Evolutionary conservation across 768 basidiomycete species (phyloP), one percentile per base, ranked within the genome.

Genomic region (Chalciporus piperatus): DNA sequence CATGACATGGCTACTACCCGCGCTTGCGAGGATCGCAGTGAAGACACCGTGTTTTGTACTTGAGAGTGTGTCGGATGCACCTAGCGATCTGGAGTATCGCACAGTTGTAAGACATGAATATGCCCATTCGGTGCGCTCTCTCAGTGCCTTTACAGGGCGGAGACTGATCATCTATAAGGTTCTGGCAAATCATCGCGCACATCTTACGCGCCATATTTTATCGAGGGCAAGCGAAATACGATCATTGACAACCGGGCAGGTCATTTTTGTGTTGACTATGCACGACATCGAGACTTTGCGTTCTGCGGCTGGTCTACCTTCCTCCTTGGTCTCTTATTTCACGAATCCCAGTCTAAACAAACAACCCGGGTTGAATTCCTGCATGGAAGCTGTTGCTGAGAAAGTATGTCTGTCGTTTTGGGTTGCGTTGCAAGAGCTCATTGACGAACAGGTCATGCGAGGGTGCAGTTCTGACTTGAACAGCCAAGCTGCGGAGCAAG

Each of bases 51-150:
- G 83, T 3, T 77, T 95, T 59, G 85, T 98, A 10, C 70, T 87
- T 25, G 96, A 97, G 65, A 83, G 82, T 52, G 81, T 89, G 0
- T 82, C 84, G 47, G 94, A 96, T 63, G 85, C 84, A 16, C 85
- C 85, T 16, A 92, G 89, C 59, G 92, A 94, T 54, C 76, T 98
- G 20, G 94, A 96, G 67, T 97, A 95, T 64, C 95, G 92, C 63
- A 87, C 92, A 4, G 86, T 94, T 25, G 80, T 98, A 45, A 77
- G 94, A 16, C 87, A 87, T 59, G 92, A 95, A 60, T 95, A 87
- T 59, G 84, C 84, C 0, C 77, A 84, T 55, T 85, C 81, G 32
- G 92, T 91, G 60, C 58, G 82, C n/a, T 58, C 19, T 47, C 40
- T n/a, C 8, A 4, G 27, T 8, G 17, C 10, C 37, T 16, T 33